A percentile compares a stretch with the other conserved stretches of the same genome.
Evolutionary conservation across 2,329 filamentous ascomycete species (phyloP).

Genomic region (Domatiomyces catenatus): DNA sequence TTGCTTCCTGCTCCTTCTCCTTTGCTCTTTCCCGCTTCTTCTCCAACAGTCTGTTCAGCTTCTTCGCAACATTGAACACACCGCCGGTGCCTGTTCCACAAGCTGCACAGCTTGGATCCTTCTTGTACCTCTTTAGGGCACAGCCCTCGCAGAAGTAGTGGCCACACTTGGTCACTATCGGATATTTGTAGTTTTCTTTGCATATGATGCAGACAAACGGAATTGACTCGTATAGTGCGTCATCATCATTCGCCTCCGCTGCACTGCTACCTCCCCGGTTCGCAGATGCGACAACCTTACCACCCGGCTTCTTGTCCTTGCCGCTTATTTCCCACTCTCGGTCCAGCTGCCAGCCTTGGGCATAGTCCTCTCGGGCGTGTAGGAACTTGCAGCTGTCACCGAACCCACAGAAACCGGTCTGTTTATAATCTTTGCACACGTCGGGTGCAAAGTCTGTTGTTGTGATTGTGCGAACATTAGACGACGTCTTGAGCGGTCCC

Average conservation of each 20-base stretch:
- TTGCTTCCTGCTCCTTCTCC: slow-evolving; percentile 21
- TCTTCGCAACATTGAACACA: slow-evolving; percentile 78
- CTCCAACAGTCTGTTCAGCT: slow-evolving; percentile 63
- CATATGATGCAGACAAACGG: slow-evolving; percentile 86
- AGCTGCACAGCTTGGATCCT: slow-evolving; percentile 70
- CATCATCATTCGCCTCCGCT: slow-evolving; percentile 14
- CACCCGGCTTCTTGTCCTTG: slow-evolving; percentile 40
- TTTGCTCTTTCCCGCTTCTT: slow-evolving; percentile 45
- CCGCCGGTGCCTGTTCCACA: slow-evolving; percentile 76
- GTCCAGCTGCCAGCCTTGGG: slow-evolving; percentile 91
- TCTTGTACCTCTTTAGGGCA: slow-evolving; percentile 71
- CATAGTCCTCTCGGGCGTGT: slow-evolving; percentile 49
- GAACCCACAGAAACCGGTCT: slow-evolving; percentile 53
- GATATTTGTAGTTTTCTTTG: slow-evolving; percentile 58
- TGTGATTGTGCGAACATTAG: slow-evolving; percentile 81
- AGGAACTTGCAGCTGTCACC: slow-evolving; percentile 59
- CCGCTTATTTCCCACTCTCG: slow-evolving; percentile 79
- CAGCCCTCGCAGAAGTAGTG: slow-evolving; percentile 95
- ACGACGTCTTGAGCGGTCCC: slow-evolving; percentile 70
- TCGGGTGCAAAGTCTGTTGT: slow-evolving; percentile 83
- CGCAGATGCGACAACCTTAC: slow-evolving; percentile 35
- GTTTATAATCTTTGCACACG: slow-evolving; percentile 88
- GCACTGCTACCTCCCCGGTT: slow-evolving; percentile 25
- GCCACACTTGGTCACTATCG: slow-evolving; percentile 75
- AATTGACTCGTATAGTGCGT: slow-evolving; percentile 55